Evolutionary conservation across 2,329 filamentous ascomycete species (phyloP).

Genomic region (Microsporum ferrugineum): DNA sequence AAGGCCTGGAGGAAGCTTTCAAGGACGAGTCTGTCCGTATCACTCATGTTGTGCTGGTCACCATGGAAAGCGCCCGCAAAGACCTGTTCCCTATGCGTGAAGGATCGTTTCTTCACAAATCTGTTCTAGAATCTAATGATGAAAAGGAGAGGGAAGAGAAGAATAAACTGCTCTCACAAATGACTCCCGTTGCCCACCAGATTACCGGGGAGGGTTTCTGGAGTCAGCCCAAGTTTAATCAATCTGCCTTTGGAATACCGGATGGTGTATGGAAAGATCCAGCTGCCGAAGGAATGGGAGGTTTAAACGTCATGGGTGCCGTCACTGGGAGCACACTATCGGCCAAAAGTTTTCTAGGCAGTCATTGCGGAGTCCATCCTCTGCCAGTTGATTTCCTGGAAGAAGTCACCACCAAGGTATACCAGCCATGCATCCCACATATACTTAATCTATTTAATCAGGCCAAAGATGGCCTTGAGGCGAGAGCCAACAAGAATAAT

Average conservation of each 20-base stretch:
- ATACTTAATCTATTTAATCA: conserved; percentile 23
- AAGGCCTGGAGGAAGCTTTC: conserved; percentile 18
- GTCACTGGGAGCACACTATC: conserved; percentile 24
- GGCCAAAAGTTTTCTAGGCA: conserved; percentile 24
- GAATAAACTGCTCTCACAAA: conserved; percentile 17
- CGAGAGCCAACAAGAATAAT: not conserved
- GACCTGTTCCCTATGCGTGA: conserved; percentile 23
- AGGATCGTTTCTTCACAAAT: conserved; percentile 20
- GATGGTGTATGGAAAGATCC: conserved; percentile 16
- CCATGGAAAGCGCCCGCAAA: conserved; percentile 25
- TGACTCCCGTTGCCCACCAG: conserved; percentile 23
- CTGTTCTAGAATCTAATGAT: conserved; percentile 18
- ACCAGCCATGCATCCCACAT: conserved; percentile 26
- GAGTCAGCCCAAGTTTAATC: conserved; percentile 4
- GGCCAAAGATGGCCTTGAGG: conserved; percentile 6
- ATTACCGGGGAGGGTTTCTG: conserved; percentile 21
- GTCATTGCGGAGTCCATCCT: conserved; percentile 23
- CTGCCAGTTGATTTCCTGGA: conserved; percentile 23
- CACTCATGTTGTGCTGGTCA: conserved; percentile 23
- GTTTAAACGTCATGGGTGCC: conserved; percentile 22
- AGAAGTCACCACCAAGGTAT: conserved; percentile 20
- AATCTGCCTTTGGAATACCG: conserved; percentile 6
- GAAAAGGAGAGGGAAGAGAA: conserved; percentile 12
- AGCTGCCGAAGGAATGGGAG: conserved; percentile 20
- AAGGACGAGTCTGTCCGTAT: conserved; percentile 19